Evolutionary conservation across 2,329 filamentous ascomycete genomes (phyloP).

Genomic region (Diaporthe sp.): DNA sequence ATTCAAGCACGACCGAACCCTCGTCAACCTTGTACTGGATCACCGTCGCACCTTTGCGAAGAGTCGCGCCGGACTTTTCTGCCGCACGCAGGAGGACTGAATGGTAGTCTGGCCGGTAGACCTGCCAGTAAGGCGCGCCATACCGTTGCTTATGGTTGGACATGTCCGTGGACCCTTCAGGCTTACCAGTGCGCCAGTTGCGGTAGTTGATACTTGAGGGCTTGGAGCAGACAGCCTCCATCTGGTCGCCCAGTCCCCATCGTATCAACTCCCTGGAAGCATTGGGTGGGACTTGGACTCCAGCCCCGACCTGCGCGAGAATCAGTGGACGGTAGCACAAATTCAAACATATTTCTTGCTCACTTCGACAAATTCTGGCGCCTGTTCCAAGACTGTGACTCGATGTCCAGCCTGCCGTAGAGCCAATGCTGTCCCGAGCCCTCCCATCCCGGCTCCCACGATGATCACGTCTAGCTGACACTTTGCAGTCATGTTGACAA

Average conservation of each 20-base stretch:
- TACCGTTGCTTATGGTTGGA: slow-evolving; percentile 28
- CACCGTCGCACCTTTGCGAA: slow-evolving; percentile 33
- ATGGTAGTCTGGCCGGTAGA: slow-evolving; percentile 40
- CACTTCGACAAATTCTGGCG: slow-evolving; percentile 31
- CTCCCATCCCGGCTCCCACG: slow-evolving; percentile 32
- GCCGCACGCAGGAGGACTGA: slow-evolving; percentile 34
- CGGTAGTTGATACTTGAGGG: slow-evolving; percentile 40
- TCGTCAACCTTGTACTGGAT: slow-evolving; percentile 31
- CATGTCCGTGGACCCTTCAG: slow-evolving; percentile 38
- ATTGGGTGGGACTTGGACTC: slow-evolving; percentile 33
- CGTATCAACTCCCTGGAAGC: slow-evolving; percentile 18
- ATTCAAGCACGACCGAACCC: slow-evolving; percentile 32
- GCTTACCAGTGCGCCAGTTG: slow-evolving; percentile 32
- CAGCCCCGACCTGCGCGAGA: slow-evolving; percentile 13
- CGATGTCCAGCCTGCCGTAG: slow-evolving; percentile 2
- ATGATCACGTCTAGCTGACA: slow-evolving; percentile 26
- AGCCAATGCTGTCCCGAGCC: slow-evolving; percentile 22
- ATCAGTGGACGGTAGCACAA: not conserved
- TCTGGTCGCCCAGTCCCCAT: slow-evolving; percentile 33
- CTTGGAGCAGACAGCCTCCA: slow-evolving; percentile 37
- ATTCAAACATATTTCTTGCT: not conserved
- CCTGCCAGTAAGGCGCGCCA: slow-evolving; percentile 38
- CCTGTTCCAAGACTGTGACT: slow-evolving; percentile 31
- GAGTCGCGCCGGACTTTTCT: slow-evolving; percentile 26
- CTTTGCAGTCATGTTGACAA: slow-evolving; percentile 18